Evolutionary conservation across 2,329 filamentous ascomycete genomes (phyloP).

Genomic region (Stenocarpella maydis): DNA sequence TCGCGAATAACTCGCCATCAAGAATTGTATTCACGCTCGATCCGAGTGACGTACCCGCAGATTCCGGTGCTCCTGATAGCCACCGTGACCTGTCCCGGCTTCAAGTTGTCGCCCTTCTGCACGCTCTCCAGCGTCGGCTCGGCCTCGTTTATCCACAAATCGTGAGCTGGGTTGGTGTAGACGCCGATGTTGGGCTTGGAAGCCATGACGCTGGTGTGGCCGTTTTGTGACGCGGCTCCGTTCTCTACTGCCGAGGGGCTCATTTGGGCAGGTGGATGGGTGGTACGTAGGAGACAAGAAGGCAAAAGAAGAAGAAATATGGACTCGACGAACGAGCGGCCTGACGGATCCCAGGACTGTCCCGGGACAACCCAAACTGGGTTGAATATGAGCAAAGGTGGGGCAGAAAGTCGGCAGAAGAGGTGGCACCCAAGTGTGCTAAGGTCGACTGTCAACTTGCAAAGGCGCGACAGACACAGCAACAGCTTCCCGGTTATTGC

Average conservation of each 20-base stretch:
- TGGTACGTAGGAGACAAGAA: neutral
- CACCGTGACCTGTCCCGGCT: conserved; percentile 84
- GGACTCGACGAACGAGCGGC: neutral
- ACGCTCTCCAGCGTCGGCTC: conserved; percentile 80
- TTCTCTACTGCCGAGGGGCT: conserved; percentile 25
- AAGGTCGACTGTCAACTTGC: conserved; percentile 33
- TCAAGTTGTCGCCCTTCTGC: conserved; percentile 69
- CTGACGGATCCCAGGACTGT: neutral
- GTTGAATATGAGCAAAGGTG: conserved; percentile 25
- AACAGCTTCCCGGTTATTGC: neutral
- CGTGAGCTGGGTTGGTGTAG: conserved; percentile 92
- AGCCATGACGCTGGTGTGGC: conserved; percentile 45
- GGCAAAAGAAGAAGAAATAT: neutral
- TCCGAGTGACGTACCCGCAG: conserved; percentile 73
- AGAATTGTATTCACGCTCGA: neutral
- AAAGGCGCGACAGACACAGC: neutral
- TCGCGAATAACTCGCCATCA: too few species aligned
- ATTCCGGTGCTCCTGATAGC: conserved; percentile 95
- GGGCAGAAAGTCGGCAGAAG: conserved; percentile 25
- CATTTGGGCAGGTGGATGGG: neutral
- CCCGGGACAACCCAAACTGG: neutral
- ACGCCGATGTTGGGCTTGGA: conserved; percentile 92
- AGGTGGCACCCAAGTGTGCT: conserved; percentile 1
- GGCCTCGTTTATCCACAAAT: conserved; percentile 86
- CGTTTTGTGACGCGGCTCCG: conserved; percentile 38